Percentiles rank a stretch among this genome's conserved stretches.
phyloP scores from a whole-genome alignment of 2,329 filamentous ascomycete species.

The Claviceps paspali region DNA sequence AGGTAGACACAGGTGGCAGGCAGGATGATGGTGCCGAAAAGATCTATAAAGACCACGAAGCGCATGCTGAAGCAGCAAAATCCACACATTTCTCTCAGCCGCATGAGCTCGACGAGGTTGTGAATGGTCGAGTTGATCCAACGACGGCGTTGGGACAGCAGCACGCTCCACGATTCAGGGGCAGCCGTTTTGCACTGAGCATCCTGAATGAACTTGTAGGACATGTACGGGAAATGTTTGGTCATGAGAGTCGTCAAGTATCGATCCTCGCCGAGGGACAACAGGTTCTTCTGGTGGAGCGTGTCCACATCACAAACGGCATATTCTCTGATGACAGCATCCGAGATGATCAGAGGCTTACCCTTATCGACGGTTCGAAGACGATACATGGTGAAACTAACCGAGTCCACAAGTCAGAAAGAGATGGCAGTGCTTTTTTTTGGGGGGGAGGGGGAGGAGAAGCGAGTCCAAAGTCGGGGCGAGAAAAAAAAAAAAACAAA shows the following conservation, averaged over 20 bases:
- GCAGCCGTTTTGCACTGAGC: constrained; percentile 89
- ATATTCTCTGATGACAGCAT: constrained; percentile 78
- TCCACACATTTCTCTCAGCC: constrained; percentile 84
- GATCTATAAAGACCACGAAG: constrained; percentile 88
- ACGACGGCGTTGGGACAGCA: constrained; percentile 92
- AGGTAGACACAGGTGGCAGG: constrained; percentile 81
- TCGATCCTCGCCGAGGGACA: constrained; percentile 91
- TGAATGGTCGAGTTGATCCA: constrained; percentile 99
- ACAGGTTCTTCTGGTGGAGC: constrained; percentile 87
- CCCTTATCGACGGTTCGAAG: constrained; percentile 86
- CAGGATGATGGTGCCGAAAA: constrained; percentile 82
- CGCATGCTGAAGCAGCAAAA: constrained; percentile 99
- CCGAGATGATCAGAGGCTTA: constrained; percentile 84
- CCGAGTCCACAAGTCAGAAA: constrained; percentile 17
- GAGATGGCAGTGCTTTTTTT: too few species aligned
- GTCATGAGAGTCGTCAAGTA: constrained; percentile 96
- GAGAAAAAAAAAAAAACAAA: constrained; percentile 24
- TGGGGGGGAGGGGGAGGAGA: too few species aligned
- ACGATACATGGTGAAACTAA: constrained; percentile 97
- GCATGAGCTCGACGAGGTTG: constrained; percentile 82
- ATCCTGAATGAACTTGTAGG: constrained; percentile 89
- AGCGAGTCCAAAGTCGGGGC: too few species aligned
- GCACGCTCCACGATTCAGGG: constrained; percentile 82
- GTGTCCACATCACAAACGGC: constrained; percentile 82
- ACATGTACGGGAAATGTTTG: constrained; percentile 90